Conservation (phyloP, 148 eudicot genomes). For the Polygonum aviculare region DNA sequence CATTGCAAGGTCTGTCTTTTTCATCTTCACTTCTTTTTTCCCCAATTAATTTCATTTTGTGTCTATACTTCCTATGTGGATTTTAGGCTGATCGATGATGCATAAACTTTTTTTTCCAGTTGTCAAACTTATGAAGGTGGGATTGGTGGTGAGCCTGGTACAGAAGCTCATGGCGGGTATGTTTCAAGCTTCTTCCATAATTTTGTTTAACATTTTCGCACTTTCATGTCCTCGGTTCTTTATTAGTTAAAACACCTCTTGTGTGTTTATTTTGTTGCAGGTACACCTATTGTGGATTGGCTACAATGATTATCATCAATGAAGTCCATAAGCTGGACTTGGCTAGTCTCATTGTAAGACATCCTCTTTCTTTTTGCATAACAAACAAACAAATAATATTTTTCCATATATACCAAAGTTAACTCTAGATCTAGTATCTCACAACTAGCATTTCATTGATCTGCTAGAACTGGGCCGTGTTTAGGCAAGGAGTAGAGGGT, state of each 20-base stretch:
- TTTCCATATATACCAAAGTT: no score
- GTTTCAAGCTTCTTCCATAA: constrained; percentile 19
- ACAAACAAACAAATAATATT: no score
- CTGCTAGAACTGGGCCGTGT: constrained; percentile 75
- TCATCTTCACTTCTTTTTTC: not conserved
- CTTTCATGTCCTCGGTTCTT: no score
- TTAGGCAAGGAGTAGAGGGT: constrained; percentile 85
- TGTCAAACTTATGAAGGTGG: constrained; percentile 99
- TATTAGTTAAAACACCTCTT: no score
- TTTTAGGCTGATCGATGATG: no score
- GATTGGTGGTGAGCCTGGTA: constrained; percentile 93
- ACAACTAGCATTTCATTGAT: not conserved
- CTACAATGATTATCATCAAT: constrained; percentile 81
- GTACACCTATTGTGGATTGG: constrained; percentile 91
- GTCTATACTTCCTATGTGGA: no score
- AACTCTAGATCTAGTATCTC: no score
- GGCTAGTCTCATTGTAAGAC: constrained; percentile 64
- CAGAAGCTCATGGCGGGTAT: constrained; percentile 99
- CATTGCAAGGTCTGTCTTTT: constrained; percentile 56
- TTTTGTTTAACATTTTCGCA: no score
- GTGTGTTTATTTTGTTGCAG: constrained; percentile 21
- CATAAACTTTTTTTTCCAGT: constrained; percentile 26
- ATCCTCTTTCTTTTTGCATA: not conserved
- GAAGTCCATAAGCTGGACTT: constrained; percentile 79
- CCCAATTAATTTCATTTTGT: no score